These are phyloP conservation scores for Aspergillus heteromorphus DNA, from an alignment of 495 filamentous ascomycete species.

Conservation along the genomic window DNA sequence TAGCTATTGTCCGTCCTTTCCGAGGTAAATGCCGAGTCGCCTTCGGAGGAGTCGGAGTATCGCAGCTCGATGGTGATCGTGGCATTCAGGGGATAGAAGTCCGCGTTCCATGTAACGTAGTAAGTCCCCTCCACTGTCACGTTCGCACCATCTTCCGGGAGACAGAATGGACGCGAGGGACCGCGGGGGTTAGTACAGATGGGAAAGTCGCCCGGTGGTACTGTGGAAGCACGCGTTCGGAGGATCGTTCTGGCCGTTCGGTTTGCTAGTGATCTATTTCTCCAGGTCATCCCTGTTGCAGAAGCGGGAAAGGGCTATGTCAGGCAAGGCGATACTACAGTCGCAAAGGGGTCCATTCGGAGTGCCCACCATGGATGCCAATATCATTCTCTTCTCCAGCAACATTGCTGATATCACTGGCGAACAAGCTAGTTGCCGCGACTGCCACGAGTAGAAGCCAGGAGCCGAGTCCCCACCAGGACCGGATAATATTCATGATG, in stretches of 20 bases:
- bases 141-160: conserved; percentile 28
- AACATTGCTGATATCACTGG: background rate
- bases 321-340: background rate
- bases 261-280: conserved; percentile 1
- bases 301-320: background rate
- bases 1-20: conserved; percentile 31
- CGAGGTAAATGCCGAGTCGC: conserved; percentile 34
- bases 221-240: conserved; percentile 33
- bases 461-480: background rate
- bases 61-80: conserved; percentile 36
- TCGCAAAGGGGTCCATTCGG: background rate
- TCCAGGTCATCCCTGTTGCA: background rate
- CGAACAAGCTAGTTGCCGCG: background rate
- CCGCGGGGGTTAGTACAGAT: conserved; percentile 23
- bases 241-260: background rate
- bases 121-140: conserved; percentile 36
- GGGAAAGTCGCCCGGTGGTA: conserved; percentile 48
- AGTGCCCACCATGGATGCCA: background rate
- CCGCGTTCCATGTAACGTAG: conserved; percentile 42
- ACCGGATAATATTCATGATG: background rate
- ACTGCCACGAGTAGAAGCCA: background rate
- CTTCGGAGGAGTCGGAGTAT: conserved; percentile 21
- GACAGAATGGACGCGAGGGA: conserved; percentile 31
- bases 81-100: conserved; percentile 33
- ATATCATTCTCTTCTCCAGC: background rate